Percentiles rank a stretch among this genome's conserved stretches.
Evolutionary conservation across 75 land plant genomes (phyloP).

Genomic region (Picea sitchensis): DNA sequence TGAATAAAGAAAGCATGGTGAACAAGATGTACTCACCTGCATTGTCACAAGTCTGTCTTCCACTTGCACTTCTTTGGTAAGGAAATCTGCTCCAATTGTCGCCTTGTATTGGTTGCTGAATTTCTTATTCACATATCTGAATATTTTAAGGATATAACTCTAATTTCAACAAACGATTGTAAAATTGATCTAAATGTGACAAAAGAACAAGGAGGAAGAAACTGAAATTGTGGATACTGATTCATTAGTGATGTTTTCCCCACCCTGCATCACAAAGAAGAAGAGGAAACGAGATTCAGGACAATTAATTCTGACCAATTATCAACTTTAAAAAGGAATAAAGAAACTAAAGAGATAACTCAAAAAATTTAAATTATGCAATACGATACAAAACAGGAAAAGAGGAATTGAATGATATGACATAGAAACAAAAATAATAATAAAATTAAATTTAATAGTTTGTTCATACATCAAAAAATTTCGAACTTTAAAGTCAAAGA

Average conservation of each 20-base stretch:
- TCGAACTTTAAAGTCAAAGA: too few species aligned
- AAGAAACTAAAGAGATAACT: too few species aligned
- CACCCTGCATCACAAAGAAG: slow-evolving; percentile 23
- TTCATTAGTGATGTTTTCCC: slow-evolving; percentile 71
- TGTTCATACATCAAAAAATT: too few species aligned
- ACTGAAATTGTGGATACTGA: slow-evolving; percentile 31
- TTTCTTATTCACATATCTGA: slow-evolving; percentile 68
- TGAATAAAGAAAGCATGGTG: background rate
- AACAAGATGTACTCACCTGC: slow-evolving; percentile 38
- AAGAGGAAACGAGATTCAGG: too few species aligned
- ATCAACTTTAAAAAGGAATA: too few species aligned
- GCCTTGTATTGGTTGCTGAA: slow-evolving; percentile 84
- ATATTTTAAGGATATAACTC: background rate
- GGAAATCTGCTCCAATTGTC: slow-evolving; percentile 75
- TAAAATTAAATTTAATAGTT: too few species aligned
- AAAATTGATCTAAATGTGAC: background rate
- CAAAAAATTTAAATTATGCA: too few species aligned
- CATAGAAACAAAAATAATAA: too few species aligned
- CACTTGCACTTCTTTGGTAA: slow-evolving; percentile 61
- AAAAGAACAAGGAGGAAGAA: background rate
- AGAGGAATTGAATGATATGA: too few species aligned
- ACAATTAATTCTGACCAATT: too few species aligned
- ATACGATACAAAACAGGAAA: too few species aligned
- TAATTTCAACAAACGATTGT: background rate
- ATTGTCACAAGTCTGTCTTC: slow-evolving; percentile 73